Conservation (phyloP, 2,329 filamentous ascomycete genomes). For the Chalara sp. region DNA sequence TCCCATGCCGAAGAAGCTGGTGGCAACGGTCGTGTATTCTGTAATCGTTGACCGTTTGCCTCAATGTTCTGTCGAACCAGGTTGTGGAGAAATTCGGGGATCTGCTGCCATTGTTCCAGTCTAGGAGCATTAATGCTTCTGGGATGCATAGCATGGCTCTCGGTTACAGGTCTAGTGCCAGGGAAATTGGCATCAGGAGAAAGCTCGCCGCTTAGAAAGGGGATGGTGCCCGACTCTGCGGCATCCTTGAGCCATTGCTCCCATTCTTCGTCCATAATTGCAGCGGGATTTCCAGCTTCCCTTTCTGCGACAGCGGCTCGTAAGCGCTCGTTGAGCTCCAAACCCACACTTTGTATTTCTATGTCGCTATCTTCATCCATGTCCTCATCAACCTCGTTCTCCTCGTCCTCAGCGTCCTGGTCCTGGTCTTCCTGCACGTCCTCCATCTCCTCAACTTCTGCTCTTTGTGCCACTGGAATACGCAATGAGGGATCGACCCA, state of each 20-base stretch:
- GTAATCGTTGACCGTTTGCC: conserved; percentile 1
- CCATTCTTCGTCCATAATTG: conserved; percentile 63
- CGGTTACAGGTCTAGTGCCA: conserved; percentile 29
- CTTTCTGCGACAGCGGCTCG: conserved; percentile 56
- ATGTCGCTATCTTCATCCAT: conserved; percentile 45
- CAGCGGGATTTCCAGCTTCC: conserved; percentile 50
- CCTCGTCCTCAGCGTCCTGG: conserved; percentile 20
- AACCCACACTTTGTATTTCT: conserved; percentile 51
- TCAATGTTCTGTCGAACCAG: conserved; percentile 36
- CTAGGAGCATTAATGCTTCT: conserved; percentile 49
- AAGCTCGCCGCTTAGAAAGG: conserved; percentile 33
- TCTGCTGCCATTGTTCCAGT: conserved; percentile 48
- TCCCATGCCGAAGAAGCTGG: neutral
- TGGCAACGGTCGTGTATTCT: neutral
- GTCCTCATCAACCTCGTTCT: conserved; percentile 31
- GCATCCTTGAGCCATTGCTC: conserved; percentile 69
- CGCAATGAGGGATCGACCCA: conserved; percentile 46
- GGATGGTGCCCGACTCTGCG: conserved; percentile 54
- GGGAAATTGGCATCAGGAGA: conserved; percentile 25
- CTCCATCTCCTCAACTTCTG: conserved; percentile 26
- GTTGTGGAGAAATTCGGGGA: conserved; percentile 48
- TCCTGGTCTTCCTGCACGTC: conserved; percentile 28
- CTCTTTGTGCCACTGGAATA: conserved; percentile 9
- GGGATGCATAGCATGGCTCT: conserved; percentile 35
- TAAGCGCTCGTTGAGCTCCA: conserved; percentile 57